Evolutionary conservation across 1,284 basidiomycete genomes (phyloP).

Genomic region (Clitocybe nebularis): DNA sequence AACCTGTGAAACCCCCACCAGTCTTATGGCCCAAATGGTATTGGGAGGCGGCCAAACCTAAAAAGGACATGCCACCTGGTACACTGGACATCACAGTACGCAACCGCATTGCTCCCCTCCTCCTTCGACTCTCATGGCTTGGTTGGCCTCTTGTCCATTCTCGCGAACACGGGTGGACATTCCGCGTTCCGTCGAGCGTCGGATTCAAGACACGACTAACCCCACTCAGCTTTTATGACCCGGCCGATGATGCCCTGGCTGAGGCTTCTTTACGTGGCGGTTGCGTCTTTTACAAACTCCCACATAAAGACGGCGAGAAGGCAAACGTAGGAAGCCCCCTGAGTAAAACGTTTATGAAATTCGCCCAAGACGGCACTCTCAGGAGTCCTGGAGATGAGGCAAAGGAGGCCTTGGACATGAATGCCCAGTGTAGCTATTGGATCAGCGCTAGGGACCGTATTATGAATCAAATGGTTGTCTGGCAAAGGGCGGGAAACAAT

Average conservation of each 20-base stretch:
- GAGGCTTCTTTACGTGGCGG: conserved; percentile 40
- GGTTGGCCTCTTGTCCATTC: conserved; percentile 86
- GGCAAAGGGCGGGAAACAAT: conserved; percentile 51
- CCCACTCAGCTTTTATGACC: conserved; percentile 55
- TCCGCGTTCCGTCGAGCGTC: conserved; percentile 58
- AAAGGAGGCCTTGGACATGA: conserved; percentile 85
- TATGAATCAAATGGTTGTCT: conserved; percentile 91
- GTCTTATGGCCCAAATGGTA: conserved; percentile 91
- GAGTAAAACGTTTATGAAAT: conserved; percentile 86
- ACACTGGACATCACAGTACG: conserved; percentile 86
- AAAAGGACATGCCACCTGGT: conserved; percentile 59
- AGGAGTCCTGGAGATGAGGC: conserved; percentile 79
- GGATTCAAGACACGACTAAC: conserved; percentile 36
- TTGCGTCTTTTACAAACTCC: conserved; percentile 84
- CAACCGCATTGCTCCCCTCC: conserved; percentile 79
- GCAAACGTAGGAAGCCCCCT: conserved; percentile 95
- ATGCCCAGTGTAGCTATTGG: conserved; percentile 97
- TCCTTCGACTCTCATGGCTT: conserved; percentile 87
- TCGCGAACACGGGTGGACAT: conserved; percentile 90
- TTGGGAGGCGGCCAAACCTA: conserved; percentile 82
- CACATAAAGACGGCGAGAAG: conserved; percentile 92
- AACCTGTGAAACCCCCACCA: conserved; percentile 39
- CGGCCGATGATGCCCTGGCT: conserved; percentile 54
- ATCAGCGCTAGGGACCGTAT: conserved; percentile 92
- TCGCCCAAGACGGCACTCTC: conserved; percentile 81